Percentiles rank a stretch among this genome's conserved stretches.
These are phyloP conservation scores for Solanum hybrid DNA, from an alignment of 305 asterid genomes.

Conservation along the genomic window DNA sequence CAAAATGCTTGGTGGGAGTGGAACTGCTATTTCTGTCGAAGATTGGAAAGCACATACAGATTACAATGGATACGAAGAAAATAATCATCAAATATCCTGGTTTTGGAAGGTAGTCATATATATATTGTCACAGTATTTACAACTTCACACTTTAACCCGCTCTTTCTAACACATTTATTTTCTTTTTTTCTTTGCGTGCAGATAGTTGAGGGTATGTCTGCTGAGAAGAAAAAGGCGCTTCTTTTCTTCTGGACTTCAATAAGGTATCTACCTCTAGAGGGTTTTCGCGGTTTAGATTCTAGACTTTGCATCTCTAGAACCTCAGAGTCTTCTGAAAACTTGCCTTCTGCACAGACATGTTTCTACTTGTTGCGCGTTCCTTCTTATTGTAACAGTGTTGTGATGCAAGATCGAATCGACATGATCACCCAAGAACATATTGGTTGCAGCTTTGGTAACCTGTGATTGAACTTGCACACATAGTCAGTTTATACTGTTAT, in stretches of 20 bases:
- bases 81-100: too few species aligned
- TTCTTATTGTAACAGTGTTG: constrained; percentile 32
- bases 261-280: constrained; percentile 74
- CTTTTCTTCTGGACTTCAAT: constrained; percentile 95
- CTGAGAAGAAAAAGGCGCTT: constrained; percentile 61
- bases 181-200: constrained; percentile 1
- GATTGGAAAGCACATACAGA: too few species aligned
- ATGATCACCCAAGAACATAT: constrained; percentile 27
- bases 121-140: too few species aligned
- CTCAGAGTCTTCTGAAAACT: constrained; percentile 37
- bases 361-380: constrained; percentile 72
- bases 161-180: too few species aligned
- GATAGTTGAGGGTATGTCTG: constrained; percentile 64
- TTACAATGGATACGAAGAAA: too few species aligned
- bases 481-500: background rate
- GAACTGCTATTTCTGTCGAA: too few species aligned
- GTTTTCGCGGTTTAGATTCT: constrained; percentile 75
- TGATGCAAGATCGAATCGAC: constrained; percentile 43
- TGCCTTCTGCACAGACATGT: constrained; percentile 91
- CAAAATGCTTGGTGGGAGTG: too few species aligned
- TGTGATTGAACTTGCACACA: background rate
- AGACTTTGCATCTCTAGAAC: constrained; percentile 51
- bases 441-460: constrained; percentile 8
- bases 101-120: too few species aligned
- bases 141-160: too few species aligned